Evolutionary conservation across 192 early-diverging fungal species (phyloP).

Genomic region (Coemansia sp.): DNA sequence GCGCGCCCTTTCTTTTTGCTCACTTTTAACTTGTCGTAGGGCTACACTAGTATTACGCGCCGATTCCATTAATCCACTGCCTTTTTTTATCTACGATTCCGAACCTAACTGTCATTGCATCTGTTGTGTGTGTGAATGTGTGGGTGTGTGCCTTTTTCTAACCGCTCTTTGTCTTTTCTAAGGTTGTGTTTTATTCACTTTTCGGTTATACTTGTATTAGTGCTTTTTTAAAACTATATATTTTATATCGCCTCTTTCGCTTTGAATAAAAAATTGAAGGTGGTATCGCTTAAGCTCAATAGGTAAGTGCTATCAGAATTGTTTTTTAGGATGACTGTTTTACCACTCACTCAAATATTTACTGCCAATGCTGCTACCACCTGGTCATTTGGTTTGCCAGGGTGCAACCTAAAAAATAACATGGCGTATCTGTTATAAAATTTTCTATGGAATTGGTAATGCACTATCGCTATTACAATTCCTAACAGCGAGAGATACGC

Average conservation of each 20-base stretch:
- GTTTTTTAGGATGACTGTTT: not conserved
- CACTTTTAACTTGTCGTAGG: not conserved
- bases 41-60: not conserved
- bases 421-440: not conserved
- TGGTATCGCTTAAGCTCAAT: not conserved
- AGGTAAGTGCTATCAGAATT: not conserved
- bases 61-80: not conserved
- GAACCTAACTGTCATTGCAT: not conserved
- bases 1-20: not conserved
- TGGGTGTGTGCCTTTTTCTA: not conserved
- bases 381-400: not conserved
- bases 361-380: not conserved
- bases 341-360: not conserved
- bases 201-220: not conserved
- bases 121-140: slow-evolving; percentile 1
- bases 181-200: not conserved
- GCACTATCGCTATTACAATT: not conserved
- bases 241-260: not conserved
- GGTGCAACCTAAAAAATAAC: not conserved
- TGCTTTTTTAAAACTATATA: not conserved
- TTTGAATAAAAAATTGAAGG: not conserved
- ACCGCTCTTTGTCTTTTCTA: not conserved
- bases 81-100: not conserved
- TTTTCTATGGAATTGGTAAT: not conserved
- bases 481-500: not conserved